Conservation (phyloP, 805 yeast genomes). For the Jamesozyma jinghongensis region DNA sequence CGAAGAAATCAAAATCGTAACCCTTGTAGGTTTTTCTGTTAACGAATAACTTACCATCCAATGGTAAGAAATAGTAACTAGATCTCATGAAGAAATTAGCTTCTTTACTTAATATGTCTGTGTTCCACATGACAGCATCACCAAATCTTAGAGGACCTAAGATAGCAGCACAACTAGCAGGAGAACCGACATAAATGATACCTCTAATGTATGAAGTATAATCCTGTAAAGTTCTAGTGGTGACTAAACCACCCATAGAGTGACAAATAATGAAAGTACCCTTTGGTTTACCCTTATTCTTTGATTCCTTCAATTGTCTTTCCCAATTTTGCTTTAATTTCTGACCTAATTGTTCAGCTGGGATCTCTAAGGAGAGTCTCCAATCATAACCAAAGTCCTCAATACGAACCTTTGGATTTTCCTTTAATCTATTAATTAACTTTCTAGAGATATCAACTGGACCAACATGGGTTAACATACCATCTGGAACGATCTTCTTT, state of each 20-base stretch:
- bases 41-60: conserved; percentile 63
- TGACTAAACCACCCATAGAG: conserved; percentile 88
- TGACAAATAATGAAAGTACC: conserved; percentile 74
- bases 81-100: conserved; percentile 85
- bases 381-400: conserved; percentile 89
- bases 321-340: conserved; percentile 35
- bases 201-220: conserved; percentile 66
- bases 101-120: conserved; percentile 66
- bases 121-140: conserved; percentile 68
- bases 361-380: conserved; percentile 62
- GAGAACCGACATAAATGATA: conserved; percentile 72
- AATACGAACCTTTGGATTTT: conserved; percentile 52
- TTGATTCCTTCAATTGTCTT: conserved; percentile 23
- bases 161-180: conserved; percentile 75
- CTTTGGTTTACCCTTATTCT: conserved; percentile 29
- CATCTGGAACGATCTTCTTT: conserved; percentile 55
- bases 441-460: conserved; percentile 72
- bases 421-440: conserved; percentile 44
- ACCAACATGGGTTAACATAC: conserved; percentile 72
- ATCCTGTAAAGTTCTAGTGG: conserved; percentile 67
- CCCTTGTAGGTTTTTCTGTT: conserved; percentile 50
- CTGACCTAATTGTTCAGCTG: conserved; percentile 43
- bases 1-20: conserved; percentile 64
- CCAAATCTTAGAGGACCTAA: conserved; percentile 80
- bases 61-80: conserved; percentile 68